These are phyloP conservation scores for Stipa capillata DNA, from an alignment of 176 grass and related monocot species.

Conservation along the genomic window DNA sequence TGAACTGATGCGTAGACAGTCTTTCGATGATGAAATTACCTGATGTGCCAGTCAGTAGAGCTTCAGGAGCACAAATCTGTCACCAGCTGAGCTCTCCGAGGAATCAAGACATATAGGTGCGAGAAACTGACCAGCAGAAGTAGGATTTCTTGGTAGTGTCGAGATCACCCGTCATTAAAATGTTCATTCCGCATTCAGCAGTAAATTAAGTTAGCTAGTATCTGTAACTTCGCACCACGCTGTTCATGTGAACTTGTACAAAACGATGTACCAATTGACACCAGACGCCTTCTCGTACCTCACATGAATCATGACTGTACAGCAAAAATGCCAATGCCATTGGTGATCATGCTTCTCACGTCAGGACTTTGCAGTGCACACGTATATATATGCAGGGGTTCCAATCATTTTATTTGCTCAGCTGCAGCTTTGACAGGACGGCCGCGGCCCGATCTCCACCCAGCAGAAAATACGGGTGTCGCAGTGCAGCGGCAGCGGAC, in stretches of 20 bases:
- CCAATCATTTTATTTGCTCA: conserved; percentile 31
- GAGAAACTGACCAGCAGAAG: conserved; percentile 22
- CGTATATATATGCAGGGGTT: not conserved
- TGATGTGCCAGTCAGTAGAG: conserved; percentile 15
- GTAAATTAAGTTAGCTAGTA: conserved; percentile 37
- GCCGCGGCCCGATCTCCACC: conserved; percentile 74
- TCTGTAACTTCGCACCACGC: conserved; percentile 18
- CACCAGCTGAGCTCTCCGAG: not conserved
- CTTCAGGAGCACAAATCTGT: not conserved
- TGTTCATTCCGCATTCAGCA: conserved; percentile 12
- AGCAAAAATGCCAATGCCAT: conserved; percentile 1
- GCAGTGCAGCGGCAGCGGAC: conserved; percentile 68
- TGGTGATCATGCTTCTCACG: not conserved
- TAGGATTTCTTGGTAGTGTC: conserved; percentile 39
- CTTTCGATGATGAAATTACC: not conserved
- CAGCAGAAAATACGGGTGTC: conserved; percentile 90
- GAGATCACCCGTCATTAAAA: not conserved
- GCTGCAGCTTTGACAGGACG: conserved; percentile 74
- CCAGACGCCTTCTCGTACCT: not conserved
- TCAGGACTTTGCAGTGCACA: not conserved
- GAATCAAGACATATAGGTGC: conserved; percentile 16
- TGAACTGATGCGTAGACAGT: not conserved
- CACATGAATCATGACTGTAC: not conserved
- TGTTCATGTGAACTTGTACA: conserved; percentile 29
- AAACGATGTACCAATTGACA: not conserved